Evolutionary conservation across 2,329 filamentous ascomycete species (phyloP).

Genomic region (Anthostomella pinea): DNA sequence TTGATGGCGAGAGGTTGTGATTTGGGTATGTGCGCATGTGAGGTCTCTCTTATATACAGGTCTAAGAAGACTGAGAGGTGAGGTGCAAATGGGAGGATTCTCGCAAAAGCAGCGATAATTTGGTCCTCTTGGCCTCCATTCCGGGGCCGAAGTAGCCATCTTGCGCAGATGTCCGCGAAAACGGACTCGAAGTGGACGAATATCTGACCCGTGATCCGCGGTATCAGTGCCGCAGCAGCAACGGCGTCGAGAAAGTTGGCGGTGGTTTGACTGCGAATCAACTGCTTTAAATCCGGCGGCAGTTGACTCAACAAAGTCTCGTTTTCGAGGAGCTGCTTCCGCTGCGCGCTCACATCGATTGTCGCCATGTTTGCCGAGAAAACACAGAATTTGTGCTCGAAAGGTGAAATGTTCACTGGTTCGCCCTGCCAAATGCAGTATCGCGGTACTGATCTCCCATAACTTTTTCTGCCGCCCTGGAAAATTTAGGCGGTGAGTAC

Average conservation of each 20-base stretch:
- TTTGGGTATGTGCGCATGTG: constrained; percentile 16
- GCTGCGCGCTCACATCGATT: constrained; percentile 54
- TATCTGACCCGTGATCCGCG: constrained; percentile 67
- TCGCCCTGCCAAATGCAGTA: constrained; percentile 15
- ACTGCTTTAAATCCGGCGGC: constrained; percentile 66
- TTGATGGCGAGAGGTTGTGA: constrained; percentile 24
- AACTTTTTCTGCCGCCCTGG: constrained; percentile 24
- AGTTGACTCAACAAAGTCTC: constrained; percentile 55
- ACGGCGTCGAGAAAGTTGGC: constrained; percentile 69
- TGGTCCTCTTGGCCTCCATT: constrained; percentile 36
- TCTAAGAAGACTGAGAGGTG: constrained; percentile 73
- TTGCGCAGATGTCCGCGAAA: constrained; percentile 78
- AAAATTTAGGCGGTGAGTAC: constrained; percentile 33
- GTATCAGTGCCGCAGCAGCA: constrained; percentile 65
- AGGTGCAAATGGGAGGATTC: constrained; percentile 78
- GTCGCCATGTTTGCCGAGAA: constrained; percentile 45
- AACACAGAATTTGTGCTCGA: constrained; percentile 19
- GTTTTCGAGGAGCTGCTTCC: constrained; percentile 55
- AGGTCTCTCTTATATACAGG: constrained; percentile 35
- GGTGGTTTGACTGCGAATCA: constrained; percentile 62
- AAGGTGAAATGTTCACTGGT: constrained; percentile 9
- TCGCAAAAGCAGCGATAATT: constrained; percentile 70
- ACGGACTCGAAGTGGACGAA: constrained; percentile 72
- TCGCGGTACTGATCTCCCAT: constrained; percentile 15
- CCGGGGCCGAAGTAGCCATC: constrained; percentile 62